Percentiles rank a stretch among this genome's conserved stretches.
Conservation (phyloP, 257 asterid species). For the Scutellaria galericulata region DNA sequence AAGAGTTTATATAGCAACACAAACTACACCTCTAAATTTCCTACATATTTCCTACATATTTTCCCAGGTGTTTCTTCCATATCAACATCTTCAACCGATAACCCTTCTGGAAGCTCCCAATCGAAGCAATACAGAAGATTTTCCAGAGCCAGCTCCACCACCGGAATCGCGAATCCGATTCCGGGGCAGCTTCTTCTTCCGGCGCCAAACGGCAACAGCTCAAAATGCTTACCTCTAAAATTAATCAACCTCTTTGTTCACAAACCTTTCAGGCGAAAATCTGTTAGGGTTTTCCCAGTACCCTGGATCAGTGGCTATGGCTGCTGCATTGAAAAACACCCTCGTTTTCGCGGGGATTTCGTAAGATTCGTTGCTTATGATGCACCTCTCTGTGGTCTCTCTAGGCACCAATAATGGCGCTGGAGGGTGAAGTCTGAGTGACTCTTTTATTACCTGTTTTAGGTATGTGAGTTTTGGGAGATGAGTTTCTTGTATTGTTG, state of each 20-base stretch:
- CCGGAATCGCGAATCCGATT: conserved; percentile 43
- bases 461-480: conserved; percentile 43
- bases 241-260: conserved; percentile 38
- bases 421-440: conserved; percentile 45
- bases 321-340: conserved; percentile 40
- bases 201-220: conserved; percentile 58
- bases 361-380: conserved; percentile 27
- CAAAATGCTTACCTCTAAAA: conserved; percentile 47
- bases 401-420: conserved; percentile 43
- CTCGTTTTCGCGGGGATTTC: conserved; percentile 46
- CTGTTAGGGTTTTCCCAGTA: conserved; percentile 44
- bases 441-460: conserved; percentile 42
- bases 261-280: conserved; percentile 52
- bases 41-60: neutral
- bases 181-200: conserved; percentile 66
- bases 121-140: conserved; percentile 47
- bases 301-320: conserved; percentile 42
- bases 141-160: conserved; percentile 55
- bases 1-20: no score
- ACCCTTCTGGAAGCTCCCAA: conserved; percentile 52
- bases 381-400: conserved; percentile 40
- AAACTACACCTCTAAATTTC: no score
- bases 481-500: conserved; percentile 31
- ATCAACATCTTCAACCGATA: conserved; percentile 40
- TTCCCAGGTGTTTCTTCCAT: conserved; percentile 56